phyloP scores from a whole-genome alignment of 495 filamentous ascomycete species.

The Hypoxylon perforatum region DNA sequence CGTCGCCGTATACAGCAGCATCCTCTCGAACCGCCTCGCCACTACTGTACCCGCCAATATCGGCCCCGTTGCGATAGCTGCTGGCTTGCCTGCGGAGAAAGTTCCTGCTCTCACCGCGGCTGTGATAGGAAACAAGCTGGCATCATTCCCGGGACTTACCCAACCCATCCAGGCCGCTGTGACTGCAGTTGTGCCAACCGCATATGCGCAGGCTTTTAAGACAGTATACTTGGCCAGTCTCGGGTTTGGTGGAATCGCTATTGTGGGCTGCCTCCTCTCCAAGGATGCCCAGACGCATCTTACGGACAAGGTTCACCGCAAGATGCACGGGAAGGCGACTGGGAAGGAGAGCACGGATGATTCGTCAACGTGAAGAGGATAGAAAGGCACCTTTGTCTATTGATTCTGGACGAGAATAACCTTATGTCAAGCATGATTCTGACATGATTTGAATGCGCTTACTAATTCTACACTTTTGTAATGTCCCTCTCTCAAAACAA shows the following conservation, averaged over 20 bases:
- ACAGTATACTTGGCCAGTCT: conserved; percentile 61
- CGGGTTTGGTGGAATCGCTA: conserved; percentile 57
- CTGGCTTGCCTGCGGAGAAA: conserved; percentile 56
- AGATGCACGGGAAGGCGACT: conserved; percentile 34
- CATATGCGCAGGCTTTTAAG: conserved; percentile 56
- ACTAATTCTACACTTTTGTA: neutral
- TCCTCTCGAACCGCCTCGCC: conserved; percentile 56
- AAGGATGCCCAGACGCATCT: conserved; percentile 52
- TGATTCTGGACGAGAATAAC: neutral
- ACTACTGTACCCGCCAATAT: conserved; percentile 53
- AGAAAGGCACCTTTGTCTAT: neutral
- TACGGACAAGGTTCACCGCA: conserved; percentile 48
- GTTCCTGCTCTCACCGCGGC: conserved; percentile 53
- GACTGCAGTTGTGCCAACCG: conserved; percentile 47
- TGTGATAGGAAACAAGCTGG: conserved; percentile 47
- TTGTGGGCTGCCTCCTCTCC: conserved; percentile 55
- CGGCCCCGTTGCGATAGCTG: conserved; percentile 50
- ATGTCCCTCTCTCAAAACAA: neutral
- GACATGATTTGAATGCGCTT: too few species aligned
- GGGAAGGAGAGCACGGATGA: conserved; percentile 15
- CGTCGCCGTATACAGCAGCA: conserved; percentile 55
- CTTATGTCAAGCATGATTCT: neutral
- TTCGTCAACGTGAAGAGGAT: conserved; percentile 8
- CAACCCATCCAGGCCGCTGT: conserved; percentile 50
- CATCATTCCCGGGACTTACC: conserved; percentile 56